These are phyloP conservation scores for Phylloporus sp. DNA, from an alignment of 768 basidiomycete genomes.

Conservation along the genomic window DNA sequence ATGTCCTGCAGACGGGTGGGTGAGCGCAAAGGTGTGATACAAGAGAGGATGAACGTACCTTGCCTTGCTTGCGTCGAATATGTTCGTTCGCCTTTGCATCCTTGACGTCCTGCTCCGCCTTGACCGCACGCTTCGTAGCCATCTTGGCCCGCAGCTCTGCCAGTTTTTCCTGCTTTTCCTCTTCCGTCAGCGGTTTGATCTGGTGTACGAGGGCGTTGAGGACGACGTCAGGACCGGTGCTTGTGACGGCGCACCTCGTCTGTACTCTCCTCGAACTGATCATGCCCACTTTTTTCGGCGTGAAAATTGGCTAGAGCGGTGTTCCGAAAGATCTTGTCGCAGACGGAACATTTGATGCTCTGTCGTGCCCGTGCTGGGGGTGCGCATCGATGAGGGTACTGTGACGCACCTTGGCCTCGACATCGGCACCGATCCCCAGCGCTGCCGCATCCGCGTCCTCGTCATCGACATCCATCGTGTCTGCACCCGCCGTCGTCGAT, in stretches of 20 bases:
- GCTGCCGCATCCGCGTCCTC: conserved; percentile 67
- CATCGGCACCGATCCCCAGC: conserved; percentile 41
- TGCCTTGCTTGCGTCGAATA: conserved; percentile 81
- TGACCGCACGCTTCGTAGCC: conserved; percentile 70
- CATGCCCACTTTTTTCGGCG: conserved; percentile 92
- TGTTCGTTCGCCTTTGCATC: conserved; percentile 73
- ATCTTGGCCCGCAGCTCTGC: conserved; percentile 77
- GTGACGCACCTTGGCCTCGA: conserved; percentile 60
- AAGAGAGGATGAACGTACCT: conserved; percentile 33
- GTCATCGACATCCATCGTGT: conserved; percentile 55
- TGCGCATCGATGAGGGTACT: not conserved
- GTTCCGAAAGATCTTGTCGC: conserved; percentile 83
- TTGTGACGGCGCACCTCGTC: conserved; percentile 64
- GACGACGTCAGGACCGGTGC: not conserved
- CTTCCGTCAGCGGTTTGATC: conserved; percentile 94
- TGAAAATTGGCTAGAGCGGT: conserved; percentile 89
- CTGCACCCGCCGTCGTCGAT: conserved; percentile 12
- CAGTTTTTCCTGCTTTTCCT: conserved; percentile 82
- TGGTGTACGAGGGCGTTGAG: too few species aligned
- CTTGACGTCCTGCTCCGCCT: conserved; percentile 68
- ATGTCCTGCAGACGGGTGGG: conserved; percentile 53
- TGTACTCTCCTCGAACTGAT: conserved; percentile 92
- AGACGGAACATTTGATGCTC: conserved; percentile 83
- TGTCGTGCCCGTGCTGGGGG: conserved; percentile 17
- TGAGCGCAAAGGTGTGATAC: not conserved